Evolutionary conservation across 441 rosid genomes (phyloP), one percentile per base, ranked within the genome.

Genomic region (Macaranga tanarius): DNA sequence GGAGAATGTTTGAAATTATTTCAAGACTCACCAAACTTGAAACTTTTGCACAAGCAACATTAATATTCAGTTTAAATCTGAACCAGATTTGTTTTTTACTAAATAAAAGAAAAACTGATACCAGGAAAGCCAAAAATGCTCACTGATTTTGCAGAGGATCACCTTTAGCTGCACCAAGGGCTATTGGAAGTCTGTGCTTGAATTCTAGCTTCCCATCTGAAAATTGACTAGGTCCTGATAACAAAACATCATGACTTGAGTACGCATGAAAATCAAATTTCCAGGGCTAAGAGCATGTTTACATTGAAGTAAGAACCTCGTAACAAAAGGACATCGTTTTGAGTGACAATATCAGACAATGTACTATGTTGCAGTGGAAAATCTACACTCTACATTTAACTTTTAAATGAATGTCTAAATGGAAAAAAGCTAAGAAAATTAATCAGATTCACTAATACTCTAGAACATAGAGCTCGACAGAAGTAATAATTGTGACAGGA

Each of bases 161-260:
- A 91, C 95, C 97, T 89, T 78, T 89, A 65, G 93, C 97, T 16
- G 93, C 95, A 73, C 87, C 93, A 10, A 86, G 74, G 77, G 95
- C 95, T 75, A 89, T 83, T 19, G 84, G 79, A 70, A 89, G 72
- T 83, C 93, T 85, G 60, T 70, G 87, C 77, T 89, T 85, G 85
- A 91, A 89, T 81, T 88, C 91, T 51, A 91, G 84, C 80, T 84
- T 82, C 58, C 80, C 83, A 31, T 84, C 78, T 70, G 83, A 80
- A 59, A 74, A 86, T 77, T 72, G 79, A 61, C 87, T 65, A 4
- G 80, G 63, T 75, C 84, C 89, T 82, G 88, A 31, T 57, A 75
- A 64, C 65, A 66, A 65, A 69, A 70, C 17, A 74, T 67, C 51
- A 72, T 34, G 65, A 17, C 22, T 68, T 73, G 54, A 73, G 20